Evolutionary conservation across 176 grass and related monocot species (phyloP), one percentile per base, ranked within the genome.

Genomic region (barley (Hordeum vulgare)): DNA sequence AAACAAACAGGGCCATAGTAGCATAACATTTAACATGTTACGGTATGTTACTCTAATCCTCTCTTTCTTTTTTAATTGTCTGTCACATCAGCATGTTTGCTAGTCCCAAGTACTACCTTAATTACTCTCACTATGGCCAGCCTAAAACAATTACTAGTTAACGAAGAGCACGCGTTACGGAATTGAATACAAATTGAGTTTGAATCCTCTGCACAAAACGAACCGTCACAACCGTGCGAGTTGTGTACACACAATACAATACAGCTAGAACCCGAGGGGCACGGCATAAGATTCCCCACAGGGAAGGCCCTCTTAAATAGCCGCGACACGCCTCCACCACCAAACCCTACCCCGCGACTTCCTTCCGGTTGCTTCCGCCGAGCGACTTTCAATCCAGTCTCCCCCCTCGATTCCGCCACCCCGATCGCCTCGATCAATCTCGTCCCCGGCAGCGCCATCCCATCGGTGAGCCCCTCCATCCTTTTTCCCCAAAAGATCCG

Each of bases 301-400:
- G 77, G 17, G 42, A 11, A 45, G 27, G 15, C 14, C 73, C 36
- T 8, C 21, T 74, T 83, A 86, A 83, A 90, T 86, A 83, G 45
- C 36, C n/a, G 83, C 58, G 34, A 90, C 79, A 86, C 83, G 83
- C 64, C 71, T 54, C 82, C 39, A 79, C 34, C 83, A 56, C 13
- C 70, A 74, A 86, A 66, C 88, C 88, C 88, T 86, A 83, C 84
- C 40, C 39, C 44, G 58, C 66, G 45, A 83, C 66, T 49, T 86
- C 74, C 66, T 82, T n/a, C 42, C 27, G 73, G 66, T 82, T 83
- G 79, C 88, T 90, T 79, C 74, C 74, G 66, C 74, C 26, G 84
- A 86, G 69, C 79, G 45, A 49, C 78, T 83, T 73, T 40, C 42
- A 42, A 57, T 67, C 61, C 28, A 57, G 27, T 72, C 80, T 6